Conservation (phyloP, 768 basidiomycete species). For the Mrakia frigida region DNA sequence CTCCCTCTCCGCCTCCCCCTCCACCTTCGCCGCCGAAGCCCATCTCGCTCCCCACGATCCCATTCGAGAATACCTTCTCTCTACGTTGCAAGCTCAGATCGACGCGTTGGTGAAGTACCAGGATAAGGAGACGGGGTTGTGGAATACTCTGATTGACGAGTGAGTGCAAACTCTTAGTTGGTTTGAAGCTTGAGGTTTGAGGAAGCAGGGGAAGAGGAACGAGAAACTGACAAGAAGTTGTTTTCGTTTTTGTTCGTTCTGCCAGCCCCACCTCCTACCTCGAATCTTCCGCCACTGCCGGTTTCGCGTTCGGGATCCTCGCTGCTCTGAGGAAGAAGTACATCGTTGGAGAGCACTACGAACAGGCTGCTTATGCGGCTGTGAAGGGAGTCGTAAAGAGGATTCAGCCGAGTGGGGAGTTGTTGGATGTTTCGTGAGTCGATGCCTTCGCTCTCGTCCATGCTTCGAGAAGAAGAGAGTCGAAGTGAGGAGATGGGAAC, state of each 20-base stretch:
- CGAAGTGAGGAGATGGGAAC: too few species aligned
- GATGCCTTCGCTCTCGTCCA: too few species aligned
- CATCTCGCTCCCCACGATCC: conserved; percentile 44
- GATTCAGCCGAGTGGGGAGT: conserved; percentile 32
- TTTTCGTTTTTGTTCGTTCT: too few species aligned
- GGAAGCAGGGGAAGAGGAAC: neutral
- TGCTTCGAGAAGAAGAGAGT: too few species aligned
- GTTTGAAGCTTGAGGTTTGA: too few species aligned
- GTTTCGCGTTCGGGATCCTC: conserved; percentile 52
- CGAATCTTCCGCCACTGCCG: conserved; percentile 49
- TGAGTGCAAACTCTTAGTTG: neutral
- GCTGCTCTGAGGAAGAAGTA: conserved; percentile 50
- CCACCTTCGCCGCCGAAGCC: neutral
- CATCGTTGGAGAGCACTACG: conserved; percentile 46
- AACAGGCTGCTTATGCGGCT: conserved; percentile 47
- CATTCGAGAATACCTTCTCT: conserved; percentile 48
- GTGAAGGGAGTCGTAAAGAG: conserved; percentile 43
- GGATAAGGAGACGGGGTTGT: conserved; percentile 50
- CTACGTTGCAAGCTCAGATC: conserved; percentile 50
- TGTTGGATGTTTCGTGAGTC: neutral
- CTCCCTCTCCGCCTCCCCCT: conserved; percentile 9
- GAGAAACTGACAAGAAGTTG: neutral
- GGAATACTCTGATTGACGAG: conserved; percentile 57
- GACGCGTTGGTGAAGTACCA: conserved; percentile 51
- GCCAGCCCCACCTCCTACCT: conserved; percentile 20